Base-by-base conservation (phyloP, 371 early-diverging fungal genomes). In the Mortierella sp. region DNA sequence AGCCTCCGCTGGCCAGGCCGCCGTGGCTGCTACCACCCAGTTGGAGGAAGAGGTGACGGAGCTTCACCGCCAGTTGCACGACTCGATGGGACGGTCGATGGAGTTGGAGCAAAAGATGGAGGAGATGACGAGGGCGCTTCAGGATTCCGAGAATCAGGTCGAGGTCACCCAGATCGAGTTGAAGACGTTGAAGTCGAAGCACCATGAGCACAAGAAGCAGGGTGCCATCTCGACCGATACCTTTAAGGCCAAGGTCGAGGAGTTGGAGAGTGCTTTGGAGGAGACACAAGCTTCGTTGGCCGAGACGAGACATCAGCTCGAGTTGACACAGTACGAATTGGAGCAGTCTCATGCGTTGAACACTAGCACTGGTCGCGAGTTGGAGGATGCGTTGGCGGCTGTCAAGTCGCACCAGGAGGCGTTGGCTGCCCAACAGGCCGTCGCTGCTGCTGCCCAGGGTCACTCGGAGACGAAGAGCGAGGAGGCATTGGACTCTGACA, bases 121-220 rank as follows among this genome's bases (percentile, higher is more conserved):
- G 27, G 81, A 76, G 46, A 27, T 78, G 14, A 48, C 77, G 5
- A 72, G 74, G 32, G 55, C 72, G 43, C 48, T 85, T 11, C 74
- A 82, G 68, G 73, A 74, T 18, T 76, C 86, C 21, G 82, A 82
- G 60, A 71, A 77, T 0, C 44, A 49, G 7, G 63, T 77, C 18
- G 86, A 85, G 49, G 41, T 54, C 29, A 32, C 77, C 7, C 79
- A 74, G 27, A 21, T 38, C 18, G 86, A 85, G 71, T 58, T 85
- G 75, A 81, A 76, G 60, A 77, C 77, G 1, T 27, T 85, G 48
- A 81, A 78, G 72, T 43, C 86, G 55, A 85, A 85, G 72, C 86
- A 85, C 60, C 86, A 85, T 48, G 86, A 85, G 58, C 86, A 85
- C 82, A 85, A 79, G 86, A 81, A 79, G 77, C 86, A 82, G 43